Base-by-base conservation (phyloP, 805 yeast genomes). In the Alloascoidea africana region DNA sequence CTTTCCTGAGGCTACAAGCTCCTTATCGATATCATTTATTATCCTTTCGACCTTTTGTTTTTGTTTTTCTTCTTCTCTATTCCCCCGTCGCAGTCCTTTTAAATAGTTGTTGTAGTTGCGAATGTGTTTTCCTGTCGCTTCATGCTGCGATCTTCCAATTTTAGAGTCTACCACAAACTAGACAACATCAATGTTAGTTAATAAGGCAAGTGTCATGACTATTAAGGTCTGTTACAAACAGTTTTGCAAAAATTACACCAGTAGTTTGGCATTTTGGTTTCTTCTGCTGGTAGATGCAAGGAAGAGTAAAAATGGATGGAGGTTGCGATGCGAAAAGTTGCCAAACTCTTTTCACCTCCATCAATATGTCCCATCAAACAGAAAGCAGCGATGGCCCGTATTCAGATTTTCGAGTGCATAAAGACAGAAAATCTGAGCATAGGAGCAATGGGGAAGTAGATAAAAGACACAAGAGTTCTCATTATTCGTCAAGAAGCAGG, bases 81-180 rank as follows among this genome's bases (percentile, higher is more conserved):
- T 55, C 36, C 46, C 41, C 3, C 46, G 38, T 18, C 54, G 57
- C 16, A 61, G 45, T 8, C 45, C 46, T 4, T 41, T 37, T 3
- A 62, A 40, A 5, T 49, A 45, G 14, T 48, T 42, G 18, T 39
- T 38, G 2, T 51, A 41, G 5, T 45, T 43, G 2, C 32, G 17
- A 40, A 50, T 54, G 42, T 62, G 68, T 33, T 50, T 54, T 3
- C 45, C 17, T 3, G 60, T 52, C 4, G 46, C 39, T 38, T 60
- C 65, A 45, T 62, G 67, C 35, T 45, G 50, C 19, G 44, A 37
- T 35, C 52, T 47, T 3, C 54, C 46, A 34, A 59, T 44, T 37
- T 56, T 52, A 19, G 56, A 47, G 32, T 55, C 63, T 33, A 57
- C 62, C 6, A 61, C 58, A 41, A 59, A 62, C 65, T 61, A 39